Evolutionary conservation across 1,284 basidiomycete species (phyloP), one percentile per base, ranked within the genome.

Genomic region (Malassezia pachydermatis): DNA sequence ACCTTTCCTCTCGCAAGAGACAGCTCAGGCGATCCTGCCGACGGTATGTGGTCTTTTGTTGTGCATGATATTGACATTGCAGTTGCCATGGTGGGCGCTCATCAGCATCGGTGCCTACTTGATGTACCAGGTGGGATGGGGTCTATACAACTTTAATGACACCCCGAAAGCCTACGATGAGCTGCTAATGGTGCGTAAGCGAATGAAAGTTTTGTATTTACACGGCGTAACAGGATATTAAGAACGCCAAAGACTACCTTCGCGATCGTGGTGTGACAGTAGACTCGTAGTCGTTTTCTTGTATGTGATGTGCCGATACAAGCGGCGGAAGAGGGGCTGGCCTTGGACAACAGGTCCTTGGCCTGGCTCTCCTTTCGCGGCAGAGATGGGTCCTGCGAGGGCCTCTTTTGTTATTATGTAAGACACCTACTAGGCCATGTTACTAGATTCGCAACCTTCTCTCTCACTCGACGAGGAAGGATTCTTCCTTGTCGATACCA

Each of bases 51-150:
- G 3, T 16, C 28, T 22, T 23, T 19, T 10, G 42, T 10, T 17
- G 20, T 25, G 13, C 36, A 4, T 27, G 2, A 35, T 10, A 44
- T n/a, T 23, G 10, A 27, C 19, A 17, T 19, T n/a, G 14, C 48
- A 60, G 59, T 22, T 61, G 10, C 59, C 59, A 7, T 61, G 59
- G 59, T 61, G 59, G 59, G 51, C 45, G 4, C 54, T 61, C n/a
- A 51, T 61, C 10, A 33, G 54, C 33, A 50, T 48, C 2, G 59
- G 59, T 25, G 47, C 56, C 17, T 59, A 49, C 27, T 51, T 61
- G n/a, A 45, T 61, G 16, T 59, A 42, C 46, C 38, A 57, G 34
- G 43, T 61, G 14, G 59, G 59, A 22, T 59, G 54, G 57, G 59
- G 57, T 28, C 37, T 61, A n/a, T 61, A 42, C 40, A 41, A 53